A percentile compares a stretch with the other conserved stretches of the same genome.
Evolutionary conservation across 768 basidiomycete species (phyloP).

Genomic region (Leccinum fibrillosum): DNA sequence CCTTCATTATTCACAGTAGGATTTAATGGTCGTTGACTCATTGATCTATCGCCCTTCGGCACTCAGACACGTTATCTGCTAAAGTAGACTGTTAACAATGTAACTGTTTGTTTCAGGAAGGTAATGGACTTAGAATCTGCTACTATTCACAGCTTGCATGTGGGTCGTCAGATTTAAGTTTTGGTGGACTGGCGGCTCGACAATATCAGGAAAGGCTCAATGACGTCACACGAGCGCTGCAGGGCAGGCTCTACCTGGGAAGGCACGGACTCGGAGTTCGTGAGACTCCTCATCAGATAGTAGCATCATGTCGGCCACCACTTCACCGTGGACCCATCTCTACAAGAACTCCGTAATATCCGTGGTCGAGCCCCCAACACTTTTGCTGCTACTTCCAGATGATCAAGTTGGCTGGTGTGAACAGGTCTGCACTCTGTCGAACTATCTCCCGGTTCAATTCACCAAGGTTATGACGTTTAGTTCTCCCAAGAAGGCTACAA

Average conservation of each 20-base stretch:
- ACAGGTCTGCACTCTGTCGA: constrained; percentile 24
- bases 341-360: constrained; percentile 30
- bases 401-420: constrained; percentile 36
- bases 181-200: no score
- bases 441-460: background rate
- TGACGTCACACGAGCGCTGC: background rate
- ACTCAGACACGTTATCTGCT: constrained; percentile 1
- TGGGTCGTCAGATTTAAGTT: background rate
- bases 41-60: background rate
- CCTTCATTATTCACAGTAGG: background rate
- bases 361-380: constrained; percentile 27
- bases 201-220: no score
- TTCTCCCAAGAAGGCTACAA: constrained; percentile 40
- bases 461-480: constrained; percentile 12
- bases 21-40: background rate
- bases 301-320: constrained; percentile 3
- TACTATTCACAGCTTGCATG: background rate
- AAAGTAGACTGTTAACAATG: constrained; percentile 6
- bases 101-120: background rate
- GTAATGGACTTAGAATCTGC: background rate
- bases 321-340: constrained; percentile 13
- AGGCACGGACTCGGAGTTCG: background rate
- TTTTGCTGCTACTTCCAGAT: constrained; percentile 30
- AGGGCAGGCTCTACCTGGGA: background rate
- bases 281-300: background rate